Evolutionary conservation across 2,329 filamentous ascomycete genomes (phyloP), one percentile per base, ranked within the genome.

Genomic region (Alternaria dauci): DNA sequence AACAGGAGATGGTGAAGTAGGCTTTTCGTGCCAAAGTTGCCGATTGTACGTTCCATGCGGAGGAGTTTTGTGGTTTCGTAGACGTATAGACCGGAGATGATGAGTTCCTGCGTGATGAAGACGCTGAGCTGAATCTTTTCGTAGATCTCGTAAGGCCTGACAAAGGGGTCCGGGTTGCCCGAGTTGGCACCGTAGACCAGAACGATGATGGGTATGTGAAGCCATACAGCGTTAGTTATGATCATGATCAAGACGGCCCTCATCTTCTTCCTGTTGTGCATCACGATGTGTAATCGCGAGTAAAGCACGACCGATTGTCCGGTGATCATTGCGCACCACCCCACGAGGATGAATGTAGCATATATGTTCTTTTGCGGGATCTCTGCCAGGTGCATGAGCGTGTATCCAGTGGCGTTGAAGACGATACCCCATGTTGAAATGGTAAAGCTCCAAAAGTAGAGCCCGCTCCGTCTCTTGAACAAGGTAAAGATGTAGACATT

Each of bases 281-380:
- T 74, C 8, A 89, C 81, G 1, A 89, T 79, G 66, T 89, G 86
- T 1, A 89, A 78, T 9, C 87, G 81, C 2, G 86, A 88, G 75
- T 86, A 89, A 0, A 89, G 77, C 2, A 89, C 87, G 14, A 88
- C 66, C 0, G 83, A 82, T 70, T 88, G 86, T 1, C 87, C 87
- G 0, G 86, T 87, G 0, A 89, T 84, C 85, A 88, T 88, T 2
- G 76, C 68, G 69, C 83, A 84, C 84, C 87, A 85, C n/a, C 85
- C 86, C 61, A 88, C 64, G n/a, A 79, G 80, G 25, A 85, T 73
- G 5, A 84, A 64, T 5, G 81, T 80, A 59, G 78, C 78, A 28
- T 62, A 68, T 3, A 70, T 28, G 23, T 68, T 62, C 26, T 55
- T 59, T 41, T 14, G 42, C 59, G 62, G 52, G 44, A 81, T 78